A percentile compares a stretch with the other conserved stretches of the same genome.
These are phyloP conservation scores for Aspergillus glaucus DNA, from an alignment of 2,329 filamentous ascomycete genomes.

Conservation along the genomic window DNA sequence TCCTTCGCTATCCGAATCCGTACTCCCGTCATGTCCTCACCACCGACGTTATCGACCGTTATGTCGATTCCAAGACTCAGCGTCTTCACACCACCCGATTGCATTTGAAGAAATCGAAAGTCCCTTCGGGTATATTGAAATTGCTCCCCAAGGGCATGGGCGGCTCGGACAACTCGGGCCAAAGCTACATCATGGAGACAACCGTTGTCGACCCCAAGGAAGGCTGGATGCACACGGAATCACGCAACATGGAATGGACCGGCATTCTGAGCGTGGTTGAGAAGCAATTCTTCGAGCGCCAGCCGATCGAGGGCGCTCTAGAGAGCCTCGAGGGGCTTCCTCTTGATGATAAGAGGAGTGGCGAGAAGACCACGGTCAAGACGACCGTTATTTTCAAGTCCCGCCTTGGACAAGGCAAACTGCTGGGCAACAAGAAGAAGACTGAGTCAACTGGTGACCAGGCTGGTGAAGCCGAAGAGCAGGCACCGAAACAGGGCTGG, in stretches of 20 bases:
- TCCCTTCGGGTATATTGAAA: slow-evolving; percentile 56
- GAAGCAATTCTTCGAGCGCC: slow-evolving; percentile 51
- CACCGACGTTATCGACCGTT: slow-evolving; percentile 59
- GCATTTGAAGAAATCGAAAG: slow-evolving; percentile 58
- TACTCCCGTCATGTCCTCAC: slow-evolving; percentile 60
- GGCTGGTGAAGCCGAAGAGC: slow-evolving; percentile 42
- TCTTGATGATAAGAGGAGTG: slow-evolving; percentile 30
- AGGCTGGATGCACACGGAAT: slow-evolving; percentile 62
- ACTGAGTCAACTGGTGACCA: slow-evolving; percentile 30
- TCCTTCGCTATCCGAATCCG: slow-evolving; percentile 62
- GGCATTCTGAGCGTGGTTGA: slow-evolving; percentile 59
- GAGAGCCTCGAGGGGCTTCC: slow-evolving; percentile 23
- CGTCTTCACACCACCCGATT: slow-evolving; percentile 57
- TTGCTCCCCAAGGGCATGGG: slow-evolving; percentile 55
- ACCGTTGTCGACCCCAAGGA: slow-evolving; percentile 56
- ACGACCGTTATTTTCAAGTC: slow-evolving; percentile 59
- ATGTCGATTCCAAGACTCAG: slow-evolving; percentile 54
- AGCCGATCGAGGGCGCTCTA: slow-evolving; percentile 20
- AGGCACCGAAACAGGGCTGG: slow-evolving; percentile 49
- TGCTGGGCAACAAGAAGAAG: slow-evolving; percentile 38
- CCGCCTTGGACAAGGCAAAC: slow-evolving; percentile 53
- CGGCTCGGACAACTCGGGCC: slow-evolving; percentile 52
- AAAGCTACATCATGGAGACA: slow-evolving; percentile 59
- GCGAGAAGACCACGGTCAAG: slow-evolving; percentile 50
- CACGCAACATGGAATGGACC: slow-evolving; percentile 60